Conservation (phyloP, 2,329 filamentous ascomycete species). For the Fusarium pininemorale region DNA sequence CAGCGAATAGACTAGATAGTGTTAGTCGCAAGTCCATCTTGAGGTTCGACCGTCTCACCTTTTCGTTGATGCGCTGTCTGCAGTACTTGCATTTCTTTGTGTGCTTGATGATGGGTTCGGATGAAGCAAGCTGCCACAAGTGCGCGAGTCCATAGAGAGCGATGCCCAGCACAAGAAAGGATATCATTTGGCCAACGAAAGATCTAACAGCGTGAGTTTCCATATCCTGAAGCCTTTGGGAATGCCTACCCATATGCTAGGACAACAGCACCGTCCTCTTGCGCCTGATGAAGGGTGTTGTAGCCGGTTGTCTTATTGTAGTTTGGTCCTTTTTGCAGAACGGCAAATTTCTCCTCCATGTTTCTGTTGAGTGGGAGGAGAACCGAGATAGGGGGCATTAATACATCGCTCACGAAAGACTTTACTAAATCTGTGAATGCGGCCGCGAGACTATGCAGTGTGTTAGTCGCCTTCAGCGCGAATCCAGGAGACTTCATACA, state of each 20-base stretch:
- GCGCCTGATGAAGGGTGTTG: slow-evolving; percentile 74
- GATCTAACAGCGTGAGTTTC: slow-evolving; percentile 48
- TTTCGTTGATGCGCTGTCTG: slow-evolving; percentile 68
- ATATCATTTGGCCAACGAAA: slow-evolving; percentile 71
- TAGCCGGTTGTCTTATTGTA: slow-evolving; percentile 65
- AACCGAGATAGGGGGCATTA: slow-evolving; percentile 75
- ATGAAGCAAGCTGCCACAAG: slow-evolving; percentile 67
- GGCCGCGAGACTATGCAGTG: slow-evolving; percentile 65
- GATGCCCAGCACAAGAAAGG: slow-evolving; percentile 72
- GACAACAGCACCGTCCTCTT: slow-evolving; percentile 76
- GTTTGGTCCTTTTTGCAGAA: slow-evolving; percentile 66
- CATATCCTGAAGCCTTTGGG: accelerated
- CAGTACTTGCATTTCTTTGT: slow-evolving; percentile 75
- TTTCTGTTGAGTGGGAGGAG: slow-evolving; percentile 75
- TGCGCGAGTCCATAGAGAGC: slow-evolving; percentile 71
- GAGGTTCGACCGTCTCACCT: slow-evolving; percentile 54
- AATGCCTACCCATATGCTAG: slow-evolving; percentile 71
- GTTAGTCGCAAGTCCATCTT: slow-evolving; percentile 1
- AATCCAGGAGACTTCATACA: slow-evolving; percentile 58
- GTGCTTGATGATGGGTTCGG: slow-evolving; percentile 76
- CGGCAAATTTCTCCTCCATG: slow-evolving; percentile 78
- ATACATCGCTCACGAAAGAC: slow-evolving; percentile 74
- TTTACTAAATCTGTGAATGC: slow-evolving; percentile 77
- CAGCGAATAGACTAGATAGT: slow-evolving; percentile 53
- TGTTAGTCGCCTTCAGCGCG: slow-evolving; percentile 4